Evolutionary conservation across 2,329 filamentous ascomycete genomes (phyloP).

Genomic region (Triangularia setosa): DNA sequence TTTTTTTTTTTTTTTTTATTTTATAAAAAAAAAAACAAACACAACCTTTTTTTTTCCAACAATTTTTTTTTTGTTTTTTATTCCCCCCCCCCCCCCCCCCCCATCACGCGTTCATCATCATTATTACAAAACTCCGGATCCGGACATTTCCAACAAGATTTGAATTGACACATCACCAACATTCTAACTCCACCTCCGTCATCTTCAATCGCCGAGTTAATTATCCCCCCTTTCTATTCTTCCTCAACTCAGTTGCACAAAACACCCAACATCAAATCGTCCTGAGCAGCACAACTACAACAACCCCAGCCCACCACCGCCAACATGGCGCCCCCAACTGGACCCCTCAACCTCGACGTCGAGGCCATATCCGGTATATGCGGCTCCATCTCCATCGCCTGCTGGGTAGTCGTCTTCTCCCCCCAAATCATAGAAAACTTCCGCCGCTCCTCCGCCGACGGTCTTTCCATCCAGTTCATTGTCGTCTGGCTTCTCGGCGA

Average conservation of each 20-base stretch:
- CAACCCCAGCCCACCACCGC: not conserved
- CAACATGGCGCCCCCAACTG: slow-evolving; percentile 52
- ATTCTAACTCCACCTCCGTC: not conserved
- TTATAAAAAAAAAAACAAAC: no score
- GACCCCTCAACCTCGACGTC: slow-evolving; percentile 69
- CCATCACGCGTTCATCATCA: not conserved
- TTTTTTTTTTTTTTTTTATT: no score
- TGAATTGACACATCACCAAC: not conserved
- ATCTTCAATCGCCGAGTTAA: not conserved
- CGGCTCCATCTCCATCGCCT: slow-evolving; percentile 92
- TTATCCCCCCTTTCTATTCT: not conserved
- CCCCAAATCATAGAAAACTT: slow-evolving; percentile 97
- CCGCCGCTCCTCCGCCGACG: slow-evolving; percentile 76
- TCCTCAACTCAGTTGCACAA: not conserved
- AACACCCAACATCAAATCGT: not conserved
- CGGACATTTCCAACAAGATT: not conserved
- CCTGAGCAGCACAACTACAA: not conserved
- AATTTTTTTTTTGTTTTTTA: not conserved
- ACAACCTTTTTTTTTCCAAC: no score
- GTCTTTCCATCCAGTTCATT: slow-evolving; percentile 85
- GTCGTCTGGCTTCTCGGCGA: slow-evolving; percentile 90
- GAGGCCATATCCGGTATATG: slow-evolving; percentile 90
- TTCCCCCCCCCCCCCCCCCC: not conserved
- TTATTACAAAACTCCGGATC: not conserved
- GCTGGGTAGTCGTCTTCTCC: slow-evolving; percentile 96